Percentiles rank a stretch among this genome's conserved stretches.
Conservation (phyloP, 2,329 filamentous ascomycete genomes). For the Diplodia seriata region DNA sequence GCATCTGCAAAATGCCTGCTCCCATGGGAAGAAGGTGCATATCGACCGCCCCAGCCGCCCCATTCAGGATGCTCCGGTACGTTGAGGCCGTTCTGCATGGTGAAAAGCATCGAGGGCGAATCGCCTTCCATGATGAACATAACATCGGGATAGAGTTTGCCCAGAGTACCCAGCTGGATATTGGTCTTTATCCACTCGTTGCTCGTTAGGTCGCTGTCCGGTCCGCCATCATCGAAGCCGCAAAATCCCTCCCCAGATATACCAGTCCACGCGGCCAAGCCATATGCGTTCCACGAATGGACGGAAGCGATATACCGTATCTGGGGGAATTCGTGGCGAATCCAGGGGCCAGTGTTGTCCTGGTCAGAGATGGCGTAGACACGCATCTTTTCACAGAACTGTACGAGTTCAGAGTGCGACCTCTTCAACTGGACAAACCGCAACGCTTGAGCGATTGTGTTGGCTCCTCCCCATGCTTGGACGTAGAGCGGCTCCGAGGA, state of each 20-base stretch:
- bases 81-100: constrained; percentile 58
- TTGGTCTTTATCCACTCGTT: constrained; percentile 61
- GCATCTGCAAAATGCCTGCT: constrained; percentile 50
- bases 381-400: constrained; percentile 48
- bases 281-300: constrained; percentile 64
- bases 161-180: constrained; percentile 60
- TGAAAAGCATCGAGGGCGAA: constrained; percentile 59
- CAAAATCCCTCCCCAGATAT: constrained; percentile 60
- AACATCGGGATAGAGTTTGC: constrained; percentile 53
- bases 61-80: constrained; percentile 56
- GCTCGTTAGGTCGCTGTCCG: constrained; percentile 57
- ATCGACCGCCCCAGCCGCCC: constrained; percentile 60
- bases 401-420: constrained; percentile 41
- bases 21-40: constrained; percentile 48
- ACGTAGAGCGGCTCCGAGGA: constrained; percentile 58
- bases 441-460: constrained; percentile 60
- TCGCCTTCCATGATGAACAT: constrained; percentile 63
- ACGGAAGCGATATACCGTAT: constrained; percentile 64
- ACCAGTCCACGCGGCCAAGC: constrained; percentile 62
- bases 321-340: constrained; percentile 61
- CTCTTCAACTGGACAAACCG: constrained; percentile 47
- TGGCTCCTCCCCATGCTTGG: constrained; percentile 62
- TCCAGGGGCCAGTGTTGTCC: constrained; percentile 64
- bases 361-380: constrained; percentile 64
- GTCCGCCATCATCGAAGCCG: constrained; percentile 56